Evolutionary conservation across 1,284 basidiomycete genomes (phyloP).

Genomic region (Mycena sp.): DNA sequence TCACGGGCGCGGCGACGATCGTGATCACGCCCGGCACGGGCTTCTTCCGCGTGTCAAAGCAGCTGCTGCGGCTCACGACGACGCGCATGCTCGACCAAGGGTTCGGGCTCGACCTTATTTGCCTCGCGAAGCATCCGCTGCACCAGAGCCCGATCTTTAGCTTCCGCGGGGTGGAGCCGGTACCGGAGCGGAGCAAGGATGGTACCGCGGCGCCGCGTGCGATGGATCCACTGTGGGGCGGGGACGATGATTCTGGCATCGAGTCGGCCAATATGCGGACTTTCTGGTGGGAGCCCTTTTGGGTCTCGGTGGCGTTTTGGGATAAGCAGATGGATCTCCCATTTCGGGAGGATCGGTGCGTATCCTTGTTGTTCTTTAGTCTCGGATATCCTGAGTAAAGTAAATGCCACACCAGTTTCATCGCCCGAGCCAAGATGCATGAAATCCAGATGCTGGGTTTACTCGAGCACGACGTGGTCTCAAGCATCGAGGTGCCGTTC

Average conservation of each 20-base stretch:
- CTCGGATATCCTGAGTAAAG: constrained; percentile 3
- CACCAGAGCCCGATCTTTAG: constrained; percentile 93
- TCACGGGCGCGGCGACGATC: constrained; percentile 90
- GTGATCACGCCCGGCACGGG: constrained; percentile 95
- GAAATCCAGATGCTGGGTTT: constrained; percentile 94
- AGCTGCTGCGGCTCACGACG: constrained; percentile 90
- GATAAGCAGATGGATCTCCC: constrained; percentile 88
- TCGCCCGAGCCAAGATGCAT: constrained; percentile 93
- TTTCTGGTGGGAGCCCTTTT: constrained; percentile 90
- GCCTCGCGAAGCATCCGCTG: constrained; percentile 91
- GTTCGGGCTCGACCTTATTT: constrained; percentile 89
- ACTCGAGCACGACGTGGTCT: constrained; percentile 87
- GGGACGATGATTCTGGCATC: constrained; percentile 57
- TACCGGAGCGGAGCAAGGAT: constrained; percentile 57
- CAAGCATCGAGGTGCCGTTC: constrained; percentile 86
- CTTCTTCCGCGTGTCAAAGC: constrained; percentile 93
- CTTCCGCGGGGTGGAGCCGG: constrained; percentile 69
- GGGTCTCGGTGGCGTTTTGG: constrained; percentile 85
- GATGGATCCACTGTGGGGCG: constrained; percentile 86
- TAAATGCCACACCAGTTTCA: constrained; percentile 62
- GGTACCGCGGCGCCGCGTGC: constrained; percentile 52
- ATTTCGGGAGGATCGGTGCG: constrained; percentile 83
- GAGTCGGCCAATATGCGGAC: constrained; percentile 43
- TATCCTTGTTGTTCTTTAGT: constrained; percentile 12
- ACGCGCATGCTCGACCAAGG: constrained; percentile 97